A percentile compares a stretch with the other conserved stretches of the same genome.
phyloP scores from a whole-genome alignment of 495 filamentous ascomycete genomes.

The Endocarpon pusillum region DNA sequence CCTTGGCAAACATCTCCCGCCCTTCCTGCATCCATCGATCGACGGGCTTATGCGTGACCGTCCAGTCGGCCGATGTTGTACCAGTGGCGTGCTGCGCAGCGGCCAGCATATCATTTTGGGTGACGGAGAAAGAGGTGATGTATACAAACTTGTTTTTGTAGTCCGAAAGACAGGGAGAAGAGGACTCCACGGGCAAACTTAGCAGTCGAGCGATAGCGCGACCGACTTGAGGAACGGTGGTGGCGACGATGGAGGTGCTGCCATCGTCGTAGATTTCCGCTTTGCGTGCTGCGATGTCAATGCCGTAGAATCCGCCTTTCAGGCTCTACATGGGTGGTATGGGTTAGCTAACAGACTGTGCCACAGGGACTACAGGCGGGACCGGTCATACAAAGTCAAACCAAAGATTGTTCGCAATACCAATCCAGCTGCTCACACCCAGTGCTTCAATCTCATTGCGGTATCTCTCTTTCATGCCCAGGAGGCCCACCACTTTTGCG shows the following conservation, averaged over 20 bases:
- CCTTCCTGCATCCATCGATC: constrained; percentile 19
- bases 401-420: too few relatives aligned
- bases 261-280: constrained; percentile 8
- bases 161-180: constrained; percentile 7
- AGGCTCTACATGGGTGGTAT: background rate
- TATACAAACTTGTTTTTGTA: constrained; percentile 24
- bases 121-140: constrained; percentile 25
- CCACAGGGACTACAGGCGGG: background rate
- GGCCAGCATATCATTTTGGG: constrained; percentile 30
- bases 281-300: constrained; percentile 15
- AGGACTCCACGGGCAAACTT: constrained; percentile 14
- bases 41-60: constrained; percentile 15
- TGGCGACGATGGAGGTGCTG: constrained; percentile 15
- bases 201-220: constrained; percentile 23
- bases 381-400: background rate
- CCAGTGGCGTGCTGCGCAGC: constrained; percentile 25
- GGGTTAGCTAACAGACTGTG: background rate
- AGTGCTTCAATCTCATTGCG: background rate
- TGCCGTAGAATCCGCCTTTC: constrained; percentile 13
- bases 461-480: background rate
- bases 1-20: constrained; percentile 13
- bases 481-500: background rate
- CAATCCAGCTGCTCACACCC: constrained; percentile 32
- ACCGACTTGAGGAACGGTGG: constrained; percentile 27
- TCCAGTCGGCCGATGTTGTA: constrained; percentile 27